phyloP scores from a whole-genome alignment of 306 rosid genomes.

The Adenanthera pavonina region DNA sequence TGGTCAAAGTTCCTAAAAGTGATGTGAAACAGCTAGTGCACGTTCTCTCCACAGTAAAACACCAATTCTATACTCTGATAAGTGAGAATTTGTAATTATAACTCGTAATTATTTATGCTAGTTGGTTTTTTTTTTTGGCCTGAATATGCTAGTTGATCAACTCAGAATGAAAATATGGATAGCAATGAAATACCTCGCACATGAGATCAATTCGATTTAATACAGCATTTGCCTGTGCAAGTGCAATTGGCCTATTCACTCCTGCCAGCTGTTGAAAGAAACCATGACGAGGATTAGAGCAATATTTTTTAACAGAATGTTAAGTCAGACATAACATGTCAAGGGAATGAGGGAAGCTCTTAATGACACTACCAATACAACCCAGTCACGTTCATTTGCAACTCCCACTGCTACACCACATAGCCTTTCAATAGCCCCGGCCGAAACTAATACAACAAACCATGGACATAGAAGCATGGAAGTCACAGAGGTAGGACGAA shows the following conservation, averaged over 20 bases:
- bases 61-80: slow-evolving; percentile 18
- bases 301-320: slow-evolving; percentile 24
- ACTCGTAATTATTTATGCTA: too few species aligned
- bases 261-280: slow-evolving; percentile 83
- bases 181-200: slow-evolving; percentile 73
- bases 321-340: background rate
- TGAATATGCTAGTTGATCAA: slow-evolving; percentile 8
- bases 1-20: slow-evolving; percentile 7
- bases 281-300: slow-evolving; percentile 25
- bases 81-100: slow-evolving; percentile 12
- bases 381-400: slow-evolving; percentile 99
- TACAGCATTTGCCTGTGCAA: slow-evolving; percentile 94
- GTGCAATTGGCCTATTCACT: slow-evolving; percentile 94
- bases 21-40: slow-evolving; percentile 24
- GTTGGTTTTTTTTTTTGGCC: too few species aligned
- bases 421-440: slow-evolving; percentile 90
- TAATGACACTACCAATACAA: slow-evolving; percentile 78
- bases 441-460: slow-evolving; percentile 75
- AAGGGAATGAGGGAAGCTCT: slow-evolving; percentile 38
- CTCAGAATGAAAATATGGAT: background rate
- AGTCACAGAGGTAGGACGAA: slow-evolving; percentile 63
- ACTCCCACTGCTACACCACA: slow-evolving; percentile 90
- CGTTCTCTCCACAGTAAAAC: slow-evolving; percentile 19
- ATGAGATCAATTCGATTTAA: slow-evolving; percentile 93
- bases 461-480: slow-evolving; percentile 80